Conservation (phyloP, 495 filamentous ascomycete species). For the Tuber microsphaerosporum region DNA sequence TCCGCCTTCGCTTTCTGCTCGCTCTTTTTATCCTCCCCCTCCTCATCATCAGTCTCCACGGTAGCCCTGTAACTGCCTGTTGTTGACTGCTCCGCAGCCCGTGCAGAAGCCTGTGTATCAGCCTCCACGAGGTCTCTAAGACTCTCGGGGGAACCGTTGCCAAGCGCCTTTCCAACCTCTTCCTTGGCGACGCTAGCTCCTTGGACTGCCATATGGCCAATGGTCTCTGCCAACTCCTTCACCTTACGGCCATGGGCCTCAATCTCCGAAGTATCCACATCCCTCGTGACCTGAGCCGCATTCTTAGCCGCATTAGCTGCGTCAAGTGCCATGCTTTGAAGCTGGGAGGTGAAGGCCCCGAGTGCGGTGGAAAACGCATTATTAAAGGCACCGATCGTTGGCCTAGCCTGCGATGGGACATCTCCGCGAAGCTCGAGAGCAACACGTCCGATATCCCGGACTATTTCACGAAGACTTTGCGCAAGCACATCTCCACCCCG, state of each 20-base stretch:
- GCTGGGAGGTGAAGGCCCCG: slow-evolving; percentile 45
- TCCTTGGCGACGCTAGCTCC: slow-evolving; percentile 31
- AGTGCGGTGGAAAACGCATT: slow-evolving; percentile 45
- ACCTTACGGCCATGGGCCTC: slow-evolving; percentile 46
- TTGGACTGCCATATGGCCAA: slow-evolving; percentile 45
- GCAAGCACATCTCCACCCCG: slow-evolving; percentile 27
- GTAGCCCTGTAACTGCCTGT: slow-evolving; percentile 3
- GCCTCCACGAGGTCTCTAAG: slow-evolving; percentile 16
- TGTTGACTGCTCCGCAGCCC: slow-evolving; percentile 6
- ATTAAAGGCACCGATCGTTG: slow-evolving; percentile 45
- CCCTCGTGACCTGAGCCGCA: slow-evolving; percentile 43
- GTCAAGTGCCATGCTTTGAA: slow-evolving; percentile 46
- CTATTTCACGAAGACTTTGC: slow-evolving; percentile 31
- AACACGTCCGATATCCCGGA: slow-evolving; percentile 27
- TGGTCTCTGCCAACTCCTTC: slow-evolving; percentile 46
- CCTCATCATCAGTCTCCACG: slow-evolving; percentile 2
- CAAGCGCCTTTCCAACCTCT: slow-evolving; percentile 28
- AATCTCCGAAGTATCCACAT: slow-evolving; percentile 45
- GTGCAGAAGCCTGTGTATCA: neutral
- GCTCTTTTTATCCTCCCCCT: neutral
- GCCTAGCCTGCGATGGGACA: slow-evolving; percentile 36
- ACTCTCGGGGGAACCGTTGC: slow-evolving; percentile 9
- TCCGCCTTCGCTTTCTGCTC: slow-evolving; percentile 8
- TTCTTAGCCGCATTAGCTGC: slow-evolving; percentile 44
- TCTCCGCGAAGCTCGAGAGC: slow-evolving; percentile 26